Evolutionary conservation across 2,329 filamentous ascomycete species (phyloP), one percentile per base, ranked within the genome.

Genomic region (Phyllosticta paracitricarpa): DNA sequence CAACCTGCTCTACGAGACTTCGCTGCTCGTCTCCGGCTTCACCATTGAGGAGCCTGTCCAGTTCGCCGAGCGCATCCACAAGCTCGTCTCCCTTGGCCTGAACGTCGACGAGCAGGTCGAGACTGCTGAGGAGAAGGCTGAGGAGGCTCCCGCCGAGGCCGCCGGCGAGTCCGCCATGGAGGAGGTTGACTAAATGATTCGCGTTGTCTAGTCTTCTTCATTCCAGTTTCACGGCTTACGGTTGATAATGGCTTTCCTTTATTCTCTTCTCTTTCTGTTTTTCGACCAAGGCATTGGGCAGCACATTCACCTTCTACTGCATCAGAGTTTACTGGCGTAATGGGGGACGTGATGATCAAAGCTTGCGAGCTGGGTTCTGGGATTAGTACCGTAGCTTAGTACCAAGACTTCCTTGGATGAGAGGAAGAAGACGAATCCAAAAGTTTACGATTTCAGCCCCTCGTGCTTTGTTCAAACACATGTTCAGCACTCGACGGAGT

Each of bases 41-140:
- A 97, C 94, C 77, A 97, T 99, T 71, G 94, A 99, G 64, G 94
- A 99, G 85, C 94, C 94, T 66, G 91, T 94, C 70, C 89, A 90
- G 79, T 99, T 97, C 77, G 91, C 94, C 68, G 92, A 97, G 85
- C 93, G 94, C 77, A 97, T 99, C 77, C 93, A 99, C 89, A 97
- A 97, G 89, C 91, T 99, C 68, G 92, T 99, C 67, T 95, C 93
- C 69, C 88, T 99, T 65, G 94, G 94, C 71, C 83, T 99, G 76
- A 97, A 97, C 84, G 89, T 99, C 66, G 93, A 97, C 70, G 93
- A 97, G 82, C 89, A 92, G 74, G 86, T 89, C 62, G 91, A 96
- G 79, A 84, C 86, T 62, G 70, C 76, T 64, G 79, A 80, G 68
- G 81, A 83, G 77, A 76, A 78, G 67, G 81, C 81, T 66, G 79